These are phyloP conservation scores for Pythium scleroteichum DNA, from an alignment of 352 stramenopile species.

Conservation along the genomic window DNA sequence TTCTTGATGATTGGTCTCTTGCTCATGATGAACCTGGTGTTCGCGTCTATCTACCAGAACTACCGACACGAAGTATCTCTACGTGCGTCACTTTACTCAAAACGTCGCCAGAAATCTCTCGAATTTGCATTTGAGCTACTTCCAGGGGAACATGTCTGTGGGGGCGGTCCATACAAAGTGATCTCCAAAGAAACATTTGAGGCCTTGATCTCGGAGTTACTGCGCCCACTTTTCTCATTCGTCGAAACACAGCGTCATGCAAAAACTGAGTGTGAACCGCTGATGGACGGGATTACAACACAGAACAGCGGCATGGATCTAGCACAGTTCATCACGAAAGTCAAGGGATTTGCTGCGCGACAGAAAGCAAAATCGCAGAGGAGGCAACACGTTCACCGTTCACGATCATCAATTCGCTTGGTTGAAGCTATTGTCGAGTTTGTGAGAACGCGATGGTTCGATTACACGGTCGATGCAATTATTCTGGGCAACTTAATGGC, in stretches of 20 bases:
- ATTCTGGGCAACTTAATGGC: slow-evolving; percentile 46
- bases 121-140: slow-evolving; percentile 50
- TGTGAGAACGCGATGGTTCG: slow-evolving; percentile 36
- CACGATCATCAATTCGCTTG: slow-evolving; percentile 11
- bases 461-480: slow-evolving; percentile 38
- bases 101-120: slow-evolving; percentile 47
- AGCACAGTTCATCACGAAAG: slow-evolving; percentile 16
- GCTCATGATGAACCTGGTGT: slow-evolving; percentile 83
- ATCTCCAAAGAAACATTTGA: slow-evolving; percentile 20
- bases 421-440: slow-evolving; percentile 30
- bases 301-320: neutral
- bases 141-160: slow-evolving; percentile 19
- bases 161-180: slow-evolving; percentile 13
- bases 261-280: too few species aligned
- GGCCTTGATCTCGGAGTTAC: slow-evolving; percentile 20
- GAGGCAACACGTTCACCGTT: neutral
- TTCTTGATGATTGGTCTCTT: slow-evolving; percentile 70
- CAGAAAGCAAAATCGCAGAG: slow-evolving; percentile 25
- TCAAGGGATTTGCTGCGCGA: slow-evolving; percentile 25
- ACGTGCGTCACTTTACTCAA: slow-evolving; percentile 29
- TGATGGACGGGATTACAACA: too few species aligned
- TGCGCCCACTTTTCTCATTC: slow-evolving; percentile 24
- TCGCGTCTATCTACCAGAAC: slow-evolving; percentile 72
- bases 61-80: slow-evolving; percentile 51
- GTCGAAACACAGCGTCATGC: slow-evolving; percentile 10